phyloP scores from a whole-genome alignment of 345 rosid genomes.

The Streptanthus diversifolius region DNA sequence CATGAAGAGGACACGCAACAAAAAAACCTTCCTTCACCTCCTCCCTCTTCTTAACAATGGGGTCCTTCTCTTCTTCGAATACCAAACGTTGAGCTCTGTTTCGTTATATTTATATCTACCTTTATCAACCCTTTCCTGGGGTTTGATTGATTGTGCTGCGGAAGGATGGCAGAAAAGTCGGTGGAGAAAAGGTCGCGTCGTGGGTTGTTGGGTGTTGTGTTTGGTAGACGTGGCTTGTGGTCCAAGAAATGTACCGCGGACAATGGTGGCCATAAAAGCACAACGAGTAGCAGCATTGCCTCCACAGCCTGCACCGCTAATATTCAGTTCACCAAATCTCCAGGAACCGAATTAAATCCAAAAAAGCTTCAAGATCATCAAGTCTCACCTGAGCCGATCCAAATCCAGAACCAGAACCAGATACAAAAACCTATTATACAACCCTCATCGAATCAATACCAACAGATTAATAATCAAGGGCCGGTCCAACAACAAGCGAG shows the following conservation, averaged over 20 bases:
- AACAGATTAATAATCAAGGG: constrained; percentile 21
- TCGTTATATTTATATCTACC: neutral
- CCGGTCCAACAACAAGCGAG: constrained; percentile 35
- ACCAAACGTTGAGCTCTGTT: constrained; percentile 5
- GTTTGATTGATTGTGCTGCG: neutral
- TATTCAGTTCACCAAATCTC: constrained; percentile 38
- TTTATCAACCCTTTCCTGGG: constrained; percentile 4
- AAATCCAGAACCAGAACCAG: constrained; percentile 6
- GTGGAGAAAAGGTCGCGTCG: constrained; percentile 57
- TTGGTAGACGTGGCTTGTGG: constrained; percentile 58
- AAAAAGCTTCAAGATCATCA: constrained; percentile 46
- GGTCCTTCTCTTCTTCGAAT: neutral
- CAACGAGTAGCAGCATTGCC: constrained; percentile 23
- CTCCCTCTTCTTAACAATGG: neutral
- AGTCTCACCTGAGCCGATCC: constrained; percentile 30
- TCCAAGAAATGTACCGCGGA: constrained; percentile 45
- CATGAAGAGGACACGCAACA: constrained; percentile 9
- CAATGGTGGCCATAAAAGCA: constrained; percentile 31
- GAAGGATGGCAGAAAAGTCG: constrained; percentile 24
- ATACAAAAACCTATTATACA: constrained; percentile 27
- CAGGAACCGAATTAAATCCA: constrained; percentile 28
- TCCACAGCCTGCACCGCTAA: constrained; percentile 36
- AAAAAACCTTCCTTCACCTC: neutral
- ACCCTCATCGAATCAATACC: constrained; percentile 32
- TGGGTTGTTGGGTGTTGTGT: constrained; percentile 54